A percentile compares a stretch with the other conserved stretches of the same genome.
phyloP scores from a whole-genome alignment of 306 rosid species.

The Trichosanthes cucumerina region DNA sequence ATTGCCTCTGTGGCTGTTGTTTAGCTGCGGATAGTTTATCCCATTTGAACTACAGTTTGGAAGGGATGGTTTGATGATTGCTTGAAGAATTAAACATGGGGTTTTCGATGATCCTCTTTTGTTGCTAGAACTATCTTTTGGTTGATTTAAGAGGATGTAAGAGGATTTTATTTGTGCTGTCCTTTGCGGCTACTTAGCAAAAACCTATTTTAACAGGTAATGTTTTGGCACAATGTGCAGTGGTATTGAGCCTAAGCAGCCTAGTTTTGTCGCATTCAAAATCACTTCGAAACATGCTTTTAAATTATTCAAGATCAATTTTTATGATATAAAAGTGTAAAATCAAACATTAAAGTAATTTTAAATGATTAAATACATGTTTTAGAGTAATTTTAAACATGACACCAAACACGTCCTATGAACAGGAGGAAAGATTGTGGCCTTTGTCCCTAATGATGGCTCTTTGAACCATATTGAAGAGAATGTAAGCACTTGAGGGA shows the following conservation, averaged over 20 bases:
- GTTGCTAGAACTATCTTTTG: too few species aligned
- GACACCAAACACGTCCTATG: constrained; percentile 7
- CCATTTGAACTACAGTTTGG: too few species aligned
- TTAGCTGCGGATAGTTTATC: too few species aligned
- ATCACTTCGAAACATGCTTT: too few species aligned
- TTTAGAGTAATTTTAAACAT: too few species aligned
- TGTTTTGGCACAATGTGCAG: constrained; percentile 18
- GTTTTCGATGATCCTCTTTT: too few species aligned
- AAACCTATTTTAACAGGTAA: background rate
- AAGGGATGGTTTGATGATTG: background rate
- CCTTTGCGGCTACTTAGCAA: background rate
- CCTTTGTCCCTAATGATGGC: constrained; percentile 63
- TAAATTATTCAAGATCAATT: too few species aligned
- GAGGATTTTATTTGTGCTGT: constrained; percentile 5
- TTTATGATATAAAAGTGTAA: too few species aligned
- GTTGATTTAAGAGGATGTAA: constrained; percentile 26
- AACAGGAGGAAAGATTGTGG: constrained; percentile 62
- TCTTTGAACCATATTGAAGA: constrained; percentile 53
- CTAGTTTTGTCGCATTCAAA: too few species aligned
- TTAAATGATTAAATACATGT: too few species aligned
- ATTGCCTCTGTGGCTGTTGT: background rate
- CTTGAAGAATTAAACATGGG: background rate
- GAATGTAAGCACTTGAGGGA: constrained; percentile 30
- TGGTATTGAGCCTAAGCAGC: too few species aligned
- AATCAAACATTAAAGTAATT: too few species aligned